phyloP scores from a whole-genome alignment of 192 early-diverging fungal genomes.

The Mycoemilia scoparia region DNA sequence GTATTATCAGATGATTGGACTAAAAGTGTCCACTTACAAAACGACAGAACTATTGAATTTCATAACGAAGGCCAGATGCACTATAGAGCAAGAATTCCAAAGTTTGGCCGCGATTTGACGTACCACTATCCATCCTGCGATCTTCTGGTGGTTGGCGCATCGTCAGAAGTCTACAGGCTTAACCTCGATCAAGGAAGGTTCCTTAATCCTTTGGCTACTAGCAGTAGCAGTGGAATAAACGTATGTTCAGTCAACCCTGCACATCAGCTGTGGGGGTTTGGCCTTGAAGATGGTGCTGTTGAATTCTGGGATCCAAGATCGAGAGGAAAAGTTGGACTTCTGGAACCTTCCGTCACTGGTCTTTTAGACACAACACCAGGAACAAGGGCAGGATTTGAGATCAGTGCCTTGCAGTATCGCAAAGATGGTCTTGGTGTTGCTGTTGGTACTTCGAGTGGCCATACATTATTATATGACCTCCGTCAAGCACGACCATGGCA shows the following conservation, averaged over 20 bases:
- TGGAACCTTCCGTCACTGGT: conserved; percentile 32
- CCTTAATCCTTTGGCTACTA: conserved; percentile 62
- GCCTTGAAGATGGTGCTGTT: conserved; percentile 65
- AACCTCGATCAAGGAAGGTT: conserved; percentile 91
- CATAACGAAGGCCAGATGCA: conserved; percentile 92
- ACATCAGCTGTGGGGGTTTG: conserved; percentile 83
- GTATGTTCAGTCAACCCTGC: conserved; percentile 67
- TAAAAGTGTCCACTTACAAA: conserved; percentile 79
- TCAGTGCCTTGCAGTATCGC: conserved; percentile 64
- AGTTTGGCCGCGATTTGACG: conserved; percentile 78
- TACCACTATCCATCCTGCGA: conserved; percentile 90
- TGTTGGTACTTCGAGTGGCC: conserved; percentile 80
- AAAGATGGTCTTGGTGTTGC: conserved; percentile 70
- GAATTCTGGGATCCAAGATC: conserved; percentile 95
- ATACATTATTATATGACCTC: conserved; percentile 85
- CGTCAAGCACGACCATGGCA: conserved; percentile 62
- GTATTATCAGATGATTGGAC: conserved; percentile 94
- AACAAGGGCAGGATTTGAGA: conserved; percentile 22
- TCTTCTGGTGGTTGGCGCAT: conserved; percentile 61
- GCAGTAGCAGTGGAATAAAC: conserved; percentile 44
- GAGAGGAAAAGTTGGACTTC: conserved; percentile 50
- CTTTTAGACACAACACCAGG: conserved; percentile 7
- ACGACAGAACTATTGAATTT: conserved; percentile 79
- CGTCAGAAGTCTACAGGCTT: conserved; percentile 68
- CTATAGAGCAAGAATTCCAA: conserved; percentile 82